A percentile compares a stretch with the other conserved stretches of the same genome.
Conservation (phyloP, 192 early-diverging fungal genomes). For the Coemansia sp. region DNA sequence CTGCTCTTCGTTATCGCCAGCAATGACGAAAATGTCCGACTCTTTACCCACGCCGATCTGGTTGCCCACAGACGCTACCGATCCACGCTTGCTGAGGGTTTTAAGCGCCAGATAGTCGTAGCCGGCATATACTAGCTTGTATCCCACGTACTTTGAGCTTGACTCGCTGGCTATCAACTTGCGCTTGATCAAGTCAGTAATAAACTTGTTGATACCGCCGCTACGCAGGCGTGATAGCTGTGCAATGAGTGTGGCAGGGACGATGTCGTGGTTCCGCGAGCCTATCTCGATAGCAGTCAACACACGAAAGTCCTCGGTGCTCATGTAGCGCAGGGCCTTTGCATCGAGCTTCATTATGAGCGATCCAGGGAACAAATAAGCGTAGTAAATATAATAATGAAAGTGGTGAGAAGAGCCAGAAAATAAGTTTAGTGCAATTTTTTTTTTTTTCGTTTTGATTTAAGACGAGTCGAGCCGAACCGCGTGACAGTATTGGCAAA, state of each 20-base stretch:
- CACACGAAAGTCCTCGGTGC: constrained; percentile 91
- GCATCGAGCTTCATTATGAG: constrained; percentile 91
- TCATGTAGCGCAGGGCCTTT: constrained; percentile 93
- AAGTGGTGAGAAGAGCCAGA: constrained; percentile 1
- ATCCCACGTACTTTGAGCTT: constrained; percentile 77
- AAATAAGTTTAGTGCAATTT: neutral
- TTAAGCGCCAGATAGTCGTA: constrained; percentile 98
- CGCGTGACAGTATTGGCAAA: no score
- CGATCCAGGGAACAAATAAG: neutral
- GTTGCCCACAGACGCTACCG: constrained; percentile 93
- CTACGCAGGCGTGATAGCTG: constrained; percentile 89
- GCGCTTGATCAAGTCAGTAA: constrained; percentile 84
- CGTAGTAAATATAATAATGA: neutral
- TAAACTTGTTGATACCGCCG: constrained; percentile 82
- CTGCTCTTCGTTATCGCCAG: constrained; percentile 87
- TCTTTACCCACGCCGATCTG: constrained; percentile 99
- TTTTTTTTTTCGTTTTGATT: neutral
- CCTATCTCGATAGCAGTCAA: constrained; percentile 97
- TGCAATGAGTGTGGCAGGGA: constrained; percentile 88
- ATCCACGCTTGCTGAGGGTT: constrained; percentile 84
- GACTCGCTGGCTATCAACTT: constrained; percentile 82
- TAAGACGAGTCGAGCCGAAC: neutral
- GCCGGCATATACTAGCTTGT: constrained; percentile 97
- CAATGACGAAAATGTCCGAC: constrained; percentile 98
- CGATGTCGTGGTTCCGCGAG: constrained; percentile 97